Evolutionary conservation across 345 rosid genomes (phyloP).

Genomic region (Crucihimalaya himalaica): DNA sequence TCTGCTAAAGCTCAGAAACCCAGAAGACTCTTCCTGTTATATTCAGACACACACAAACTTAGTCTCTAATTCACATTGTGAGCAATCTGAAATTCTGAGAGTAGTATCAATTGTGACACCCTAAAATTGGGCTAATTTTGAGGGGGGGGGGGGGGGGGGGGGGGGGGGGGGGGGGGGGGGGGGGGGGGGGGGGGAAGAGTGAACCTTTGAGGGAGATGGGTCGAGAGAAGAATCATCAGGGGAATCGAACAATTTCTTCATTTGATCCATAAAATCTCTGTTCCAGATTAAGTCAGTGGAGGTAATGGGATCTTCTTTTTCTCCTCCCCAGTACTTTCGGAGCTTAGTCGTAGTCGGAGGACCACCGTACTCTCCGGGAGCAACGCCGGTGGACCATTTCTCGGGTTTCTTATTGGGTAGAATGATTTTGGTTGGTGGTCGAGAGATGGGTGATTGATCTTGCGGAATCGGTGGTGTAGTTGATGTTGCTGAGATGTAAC

Average conservation of each 20-base stretch:
- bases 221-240: conserved; percentile 42
- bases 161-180: too few species aligned
- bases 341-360: conserved; percentile 76
- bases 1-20: conserved; percentile 85
- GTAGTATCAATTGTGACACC: background rate
- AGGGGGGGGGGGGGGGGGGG: too few species aligned
- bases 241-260: conserved; percentile 63
- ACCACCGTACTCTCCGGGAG: conserved; percentile 94
- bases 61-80: conserved; percentile 11
- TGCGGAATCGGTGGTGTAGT: conserved; percentile 55
- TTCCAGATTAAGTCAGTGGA: conserved; percentile 93
- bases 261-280: conserved; percentile 79
- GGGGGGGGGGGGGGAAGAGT: too few species aligned
- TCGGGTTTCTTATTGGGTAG: conserved; percentile 77
- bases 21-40: conserved; percentile 74
- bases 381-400: conserved; percentile 93
- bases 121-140: background rate
- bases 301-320: conserved; percentile 77
- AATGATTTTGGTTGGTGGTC: conserved; percentile 65
- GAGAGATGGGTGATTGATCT: conserved; percentile 47
- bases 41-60: conserved; percentile 3
- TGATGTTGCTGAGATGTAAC: conserved; percentile 58
- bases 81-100: background rate
- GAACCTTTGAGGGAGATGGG: conserved; percentile 57
- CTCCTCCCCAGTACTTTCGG: conserved; percentile 90